These are phyloP conservation scores for Lachnellula occidentalis DNA, from an alignment of 2,329 filamentous ascomycete genomes.

Conservation along the genomic window DNA sequence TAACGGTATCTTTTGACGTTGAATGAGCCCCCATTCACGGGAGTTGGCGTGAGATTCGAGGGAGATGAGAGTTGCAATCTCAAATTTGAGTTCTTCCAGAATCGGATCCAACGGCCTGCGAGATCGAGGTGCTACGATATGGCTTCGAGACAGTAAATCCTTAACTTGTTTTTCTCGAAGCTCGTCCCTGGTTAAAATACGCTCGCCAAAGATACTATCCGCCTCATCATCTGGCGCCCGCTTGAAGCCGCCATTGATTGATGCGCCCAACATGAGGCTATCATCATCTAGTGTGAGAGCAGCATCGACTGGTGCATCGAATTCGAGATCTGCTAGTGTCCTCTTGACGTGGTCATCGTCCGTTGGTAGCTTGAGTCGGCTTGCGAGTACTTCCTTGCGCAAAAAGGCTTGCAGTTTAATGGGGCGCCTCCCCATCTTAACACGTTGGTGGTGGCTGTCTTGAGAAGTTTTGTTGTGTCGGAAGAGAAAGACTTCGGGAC, in stretches of 20 bases:
- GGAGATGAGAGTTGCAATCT: neutral
- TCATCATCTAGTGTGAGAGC: neutral
- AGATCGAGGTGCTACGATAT: neutral
- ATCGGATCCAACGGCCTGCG: neutral
- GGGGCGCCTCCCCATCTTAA: neutral
- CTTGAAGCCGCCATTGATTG: neutral
- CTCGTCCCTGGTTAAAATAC: slow-evolving; percentile 2
- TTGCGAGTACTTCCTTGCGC: slow-evolving; percentile 9
- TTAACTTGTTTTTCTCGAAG: neutral
- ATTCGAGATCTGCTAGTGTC: neutral
- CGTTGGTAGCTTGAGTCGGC: neutral
- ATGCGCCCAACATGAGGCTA: neutral
- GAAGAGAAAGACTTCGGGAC: neutral
- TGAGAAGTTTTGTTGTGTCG: neutral
- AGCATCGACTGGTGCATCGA: neutral
- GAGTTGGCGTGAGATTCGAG: neutral
- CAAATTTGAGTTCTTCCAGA: neutral
- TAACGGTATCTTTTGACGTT: neutral
- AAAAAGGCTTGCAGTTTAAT: slow-evolving; percentile 5
- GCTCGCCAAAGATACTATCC: slow-evolving; percentile 4
- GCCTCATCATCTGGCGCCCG: neutral
- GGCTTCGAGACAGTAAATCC: neutral
- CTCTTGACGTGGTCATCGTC: neutral
- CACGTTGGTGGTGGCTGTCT: neutral
- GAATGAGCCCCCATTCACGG: neutral